A percentile compares a stretch with the other conserved stretches of the same genome.
Evolutionary conservation across 306 rosid species (phyloP).

Genomic region (Dalbergia cultrata): DNA sequence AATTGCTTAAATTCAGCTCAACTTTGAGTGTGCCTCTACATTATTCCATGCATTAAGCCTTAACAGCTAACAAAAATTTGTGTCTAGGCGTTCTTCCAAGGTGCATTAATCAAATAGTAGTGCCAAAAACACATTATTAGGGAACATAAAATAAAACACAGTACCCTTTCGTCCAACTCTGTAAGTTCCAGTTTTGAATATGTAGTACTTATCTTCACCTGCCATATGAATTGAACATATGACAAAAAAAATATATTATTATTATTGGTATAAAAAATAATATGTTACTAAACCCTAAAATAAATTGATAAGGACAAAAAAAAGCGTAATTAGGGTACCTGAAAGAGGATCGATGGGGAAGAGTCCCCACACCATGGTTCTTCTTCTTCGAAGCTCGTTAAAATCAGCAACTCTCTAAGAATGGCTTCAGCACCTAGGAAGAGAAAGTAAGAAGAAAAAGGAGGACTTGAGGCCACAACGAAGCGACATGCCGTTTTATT

Average conservation of each 20-base stretch:
- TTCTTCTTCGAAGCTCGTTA: constrained; percentile 2
- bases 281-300: background rate
- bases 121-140: background rate
- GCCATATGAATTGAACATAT: constrained; percentile 29
- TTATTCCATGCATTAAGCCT: constrained; percentile 11
- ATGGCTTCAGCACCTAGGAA: background rate
- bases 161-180: constrained; percentile 96
- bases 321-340: constrained; percentile 46
- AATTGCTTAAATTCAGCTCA: constrained; percentile 39
- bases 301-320: constrained; percentile 9
- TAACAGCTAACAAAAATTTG: background rate
- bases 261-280: background rate
- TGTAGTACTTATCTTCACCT: constrained; percentile 86
- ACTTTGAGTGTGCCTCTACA: constrained; percentile 9
- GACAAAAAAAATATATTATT: background rate
- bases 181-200: constrained; percentile 74
- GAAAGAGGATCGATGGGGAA: constrained; percentile 77
- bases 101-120: background rate
- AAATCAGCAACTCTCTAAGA: background rate
- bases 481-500: background rate
- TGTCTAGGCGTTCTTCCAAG: background rate
- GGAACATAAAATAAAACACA: constrained; percentile 2
- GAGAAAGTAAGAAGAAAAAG: background rate
- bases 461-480: background rate
- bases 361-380: constrained; percentile 88